Evolutionary conservation across 352 stramenopile species (phyloP).

Genomic region (Globisporangium nodosum): DNA sequence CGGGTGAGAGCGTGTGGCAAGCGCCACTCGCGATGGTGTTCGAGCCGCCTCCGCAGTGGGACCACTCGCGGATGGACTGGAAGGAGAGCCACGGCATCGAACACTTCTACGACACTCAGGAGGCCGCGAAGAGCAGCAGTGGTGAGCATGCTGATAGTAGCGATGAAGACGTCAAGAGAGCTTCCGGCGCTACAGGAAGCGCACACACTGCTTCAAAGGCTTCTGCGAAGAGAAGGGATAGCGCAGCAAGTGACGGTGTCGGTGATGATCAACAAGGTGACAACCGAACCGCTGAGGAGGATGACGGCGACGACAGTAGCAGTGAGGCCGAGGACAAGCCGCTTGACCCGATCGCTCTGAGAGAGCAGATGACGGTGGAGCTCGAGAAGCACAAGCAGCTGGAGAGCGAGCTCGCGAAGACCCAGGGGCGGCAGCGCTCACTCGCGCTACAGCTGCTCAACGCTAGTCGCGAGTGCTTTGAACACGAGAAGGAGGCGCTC

Average conservation of each 20-base stretch:
- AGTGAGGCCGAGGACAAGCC: conserved; percentile 20
- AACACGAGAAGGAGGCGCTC: conserved; percentile 43
- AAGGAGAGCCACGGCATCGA: conserved; percentile 39
- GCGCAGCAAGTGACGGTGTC: neutral
- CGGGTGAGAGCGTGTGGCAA: conserved; percentile 53
- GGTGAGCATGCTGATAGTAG: conserved; percentile 6
- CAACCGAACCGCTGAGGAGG: conserved; percentile 9
- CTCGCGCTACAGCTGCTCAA: conserved; percentile 60
- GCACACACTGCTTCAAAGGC: neutral
- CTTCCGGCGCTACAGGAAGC: neutral
- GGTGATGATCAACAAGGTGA: conserved; percentile 8
- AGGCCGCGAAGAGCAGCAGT: neutral
- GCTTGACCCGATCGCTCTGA: conserved; percentile 37
- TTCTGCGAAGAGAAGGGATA: neutral
- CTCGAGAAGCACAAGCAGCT: conserved; percentile 24
- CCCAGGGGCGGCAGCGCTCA: conserved; percentile 29
- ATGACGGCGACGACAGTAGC: conserved; percentile 14
- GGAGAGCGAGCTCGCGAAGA: conserved; percentile 28
- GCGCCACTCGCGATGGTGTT: conserved; percentile 48
- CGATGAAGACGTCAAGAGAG: neutral
- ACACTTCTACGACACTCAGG: conserved; percentile 27
- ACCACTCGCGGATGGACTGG: conserved; percentile 52
- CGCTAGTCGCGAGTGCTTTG: conserved; percentile 49
- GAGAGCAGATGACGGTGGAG: conserved; percentile 36
- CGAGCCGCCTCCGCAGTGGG: conserved; percentile 49